Evolutionary conservation across 345 rosid species (phyloP), one percentile per base, ranked within the genome.

Genomic region (Cardamine resedifolia): DNA sequence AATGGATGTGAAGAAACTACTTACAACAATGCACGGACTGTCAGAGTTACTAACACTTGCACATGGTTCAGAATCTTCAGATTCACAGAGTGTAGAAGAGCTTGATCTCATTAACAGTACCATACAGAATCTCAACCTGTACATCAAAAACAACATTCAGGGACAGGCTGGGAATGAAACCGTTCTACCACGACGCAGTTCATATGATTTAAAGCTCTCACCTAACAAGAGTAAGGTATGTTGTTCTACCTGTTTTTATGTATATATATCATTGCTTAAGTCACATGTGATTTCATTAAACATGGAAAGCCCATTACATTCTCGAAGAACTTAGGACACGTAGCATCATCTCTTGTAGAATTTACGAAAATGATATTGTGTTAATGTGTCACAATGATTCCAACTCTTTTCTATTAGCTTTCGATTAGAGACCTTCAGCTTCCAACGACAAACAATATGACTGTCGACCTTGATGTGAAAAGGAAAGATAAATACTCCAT

Each of bases 111-210:
- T 87, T 67, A 80, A 70, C 75, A 76, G 60, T 66, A 79, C 83
- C 66, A 77, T 86, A 41, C 57, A 78, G 67, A 86, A 86, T 57
- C 88, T 86, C 66, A 18, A 74, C 59, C 41, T 68, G 41, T 85
- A 85, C 64, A 58, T 69, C 52, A 11, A 57, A 67, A 79, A 62
- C n/a, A 72, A 34, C 74, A 59, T 49, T 66, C 77, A 58, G 36
- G 74, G 62, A 61, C 76, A 56, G 76, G 62, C 74, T 49, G 64
- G 30, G 66, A 55, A 68, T 59, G 78, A 58, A 34, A 65, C 71
- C 56, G 2, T 67, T 16, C 38, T n/a, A n/a, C n/a, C 44, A 57
- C 67, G 45, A 8, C 49, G 52, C 43, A 73, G 43, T 60, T 75
- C 78, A 48, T 55, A 80, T 48, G 56, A 72, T 77, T 50, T 70